Conservation (phyloP, 306 rosid species). For the Quercus robur region DNA sequence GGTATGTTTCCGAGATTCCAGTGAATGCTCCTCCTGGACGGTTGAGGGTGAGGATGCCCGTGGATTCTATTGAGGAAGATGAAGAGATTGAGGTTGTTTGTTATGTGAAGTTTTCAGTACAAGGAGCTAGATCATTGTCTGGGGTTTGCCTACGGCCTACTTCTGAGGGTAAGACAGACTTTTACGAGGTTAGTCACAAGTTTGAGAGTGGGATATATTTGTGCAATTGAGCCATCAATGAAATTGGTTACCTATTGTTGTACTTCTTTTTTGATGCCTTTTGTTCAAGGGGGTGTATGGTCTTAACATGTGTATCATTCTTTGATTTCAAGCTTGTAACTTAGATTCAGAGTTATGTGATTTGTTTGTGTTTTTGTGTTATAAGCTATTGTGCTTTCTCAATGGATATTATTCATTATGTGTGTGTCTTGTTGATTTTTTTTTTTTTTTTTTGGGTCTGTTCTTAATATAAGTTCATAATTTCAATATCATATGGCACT, state of each 20-base stretch:
- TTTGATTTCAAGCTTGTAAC: slow-evolving; percentile 50
- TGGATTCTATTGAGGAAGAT: slow-evolving; percentile 66
- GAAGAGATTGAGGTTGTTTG: slow-evolving; percentile 75
- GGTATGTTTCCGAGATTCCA: slow-evolving; percentile 81
- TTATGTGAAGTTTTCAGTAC: slow-evolving; percentile 72
- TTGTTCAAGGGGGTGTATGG: slow-evolving; percentile 30
- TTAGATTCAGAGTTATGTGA: slow-evolving; percentile 29
- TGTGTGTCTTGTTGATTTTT: slow-evolving; percentile 9
- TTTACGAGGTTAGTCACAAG: slow-evolving; percentile 82
- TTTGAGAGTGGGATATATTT: slow-evolving; percentile 73
- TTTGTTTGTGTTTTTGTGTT: slow-evolving; percentile 25
- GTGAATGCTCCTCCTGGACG: slow-evolving; percentile 72
- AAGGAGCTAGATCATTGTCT: slow-evolving; percentile 63
- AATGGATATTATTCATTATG: slow-evolving; percentile 10
- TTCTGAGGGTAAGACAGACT: slow-evolving; percentile 79
- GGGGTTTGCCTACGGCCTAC: slow-evolving; percentile 76
- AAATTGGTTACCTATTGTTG: slow-evolving; percentile 21
- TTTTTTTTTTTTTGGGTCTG: background rate
- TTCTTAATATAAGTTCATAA: background rate
- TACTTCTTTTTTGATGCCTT: slow-evolving; percentile 23
- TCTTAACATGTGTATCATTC: slow-evolving; percentile 52
- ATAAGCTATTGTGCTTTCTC: slow-evolving; percentile 26
- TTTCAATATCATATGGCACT: background rate
- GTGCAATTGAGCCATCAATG: slow-evolving; percentile 63
- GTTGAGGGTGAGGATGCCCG: slow-evolving; percentile 84